phyloP scores from a whole-genome alignment of 176 grass and related monocot genomes.

The Cenchrus americanus region DNA sequence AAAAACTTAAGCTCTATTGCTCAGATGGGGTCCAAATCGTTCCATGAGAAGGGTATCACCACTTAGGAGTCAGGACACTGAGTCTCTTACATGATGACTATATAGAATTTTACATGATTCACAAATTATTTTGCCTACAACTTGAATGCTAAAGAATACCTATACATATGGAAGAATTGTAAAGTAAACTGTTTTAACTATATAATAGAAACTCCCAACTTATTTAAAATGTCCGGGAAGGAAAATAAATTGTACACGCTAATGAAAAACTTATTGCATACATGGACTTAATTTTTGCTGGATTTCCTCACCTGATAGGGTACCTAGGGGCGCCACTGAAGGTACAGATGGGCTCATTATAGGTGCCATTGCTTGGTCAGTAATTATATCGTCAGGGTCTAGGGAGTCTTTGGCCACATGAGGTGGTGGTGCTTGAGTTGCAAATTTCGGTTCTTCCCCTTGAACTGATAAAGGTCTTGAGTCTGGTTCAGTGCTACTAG shows the following conservation, averaged over 20 bases:
- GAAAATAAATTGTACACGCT: not conserved
- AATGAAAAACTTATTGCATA: not conserved
- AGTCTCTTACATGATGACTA: not conserved
- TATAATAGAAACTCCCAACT: not conserved
- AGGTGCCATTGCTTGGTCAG: not conserved
- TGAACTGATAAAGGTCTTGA: slow-evolving; percentile 21
- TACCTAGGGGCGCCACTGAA: not conserved
- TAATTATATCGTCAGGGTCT: slow-evolving; percentile 2
- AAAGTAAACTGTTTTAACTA: not conserved
- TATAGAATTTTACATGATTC: not conserved
- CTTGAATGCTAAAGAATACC: not conserved
- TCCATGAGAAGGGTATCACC: not conserved
- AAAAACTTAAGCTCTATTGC: not conserved
- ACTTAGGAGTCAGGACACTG: not conserved
- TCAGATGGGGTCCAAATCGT: not conserved
- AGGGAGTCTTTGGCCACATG: not conserved
- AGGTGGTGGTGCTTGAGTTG: slow-evolving; percentile 1
- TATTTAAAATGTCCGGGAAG: not conserved
- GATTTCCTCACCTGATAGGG: not conserved
- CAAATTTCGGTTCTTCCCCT: not conserved
- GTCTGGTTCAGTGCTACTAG: slow-evolving; percentile 1
- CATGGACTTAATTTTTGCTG: not conserved
- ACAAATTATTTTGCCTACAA: not conserved
- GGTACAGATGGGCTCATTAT: not conserved
- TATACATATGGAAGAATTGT: not conserved